These are phyloP conservation scores for Acidiella bohemica DNA, from an alignment of 495 filamentous ascomycete genomes.

Conservation along the genomic window DNA sequence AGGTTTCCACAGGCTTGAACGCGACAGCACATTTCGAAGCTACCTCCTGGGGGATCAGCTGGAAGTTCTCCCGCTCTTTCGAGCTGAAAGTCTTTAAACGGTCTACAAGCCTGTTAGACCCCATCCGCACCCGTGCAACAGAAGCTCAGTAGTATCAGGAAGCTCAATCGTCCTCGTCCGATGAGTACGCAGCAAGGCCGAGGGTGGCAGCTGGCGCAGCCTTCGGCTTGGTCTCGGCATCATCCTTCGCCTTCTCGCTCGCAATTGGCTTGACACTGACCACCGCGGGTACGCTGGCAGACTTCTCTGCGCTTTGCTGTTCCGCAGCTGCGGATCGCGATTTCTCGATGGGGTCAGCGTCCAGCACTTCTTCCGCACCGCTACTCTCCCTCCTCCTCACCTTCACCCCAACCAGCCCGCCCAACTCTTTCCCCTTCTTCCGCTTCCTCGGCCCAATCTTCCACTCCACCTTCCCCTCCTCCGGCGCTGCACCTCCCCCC, in stretches of 20 bases:
- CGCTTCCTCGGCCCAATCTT: conserved; percentile 42
- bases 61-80: too few relatives aligned
- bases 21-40: too few relatives aligned
- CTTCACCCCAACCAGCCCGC: conserved; percentile 42
- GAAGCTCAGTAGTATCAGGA: neutral
- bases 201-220: conserved; percentile 6
- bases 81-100: too few relatives aligned
- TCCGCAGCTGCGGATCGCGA: neutral
- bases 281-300: neutral
- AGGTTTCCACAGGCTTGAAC: too few relatives aligned
- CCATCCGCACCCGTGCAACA: too few relatives aligned
- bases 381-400: conserved; percentile 41
- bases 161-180: conserved; percentile 17
- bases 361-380: conserved; percentile 21
- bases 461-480: conserved; percentile 38
- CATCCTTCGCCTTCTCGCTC: neutral
- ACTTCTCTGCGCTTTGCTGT: neutral
- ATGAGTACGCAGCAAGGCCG: conserved; percentile 19
- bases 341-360: neutral
- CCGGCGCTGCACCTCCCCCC: conserved; percentile 14
- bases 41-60: too few relatives aligned
- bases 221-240: neutral
- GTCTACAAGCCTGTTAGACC: too few relatives aligned
- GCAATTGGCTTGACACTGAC: neutral
- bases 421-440: conserved; percentile 44